Evolutionary conservation across 192 early-diverging fungal species (phyloP).

Genomic region (Linnemannia exigua): DNA sequence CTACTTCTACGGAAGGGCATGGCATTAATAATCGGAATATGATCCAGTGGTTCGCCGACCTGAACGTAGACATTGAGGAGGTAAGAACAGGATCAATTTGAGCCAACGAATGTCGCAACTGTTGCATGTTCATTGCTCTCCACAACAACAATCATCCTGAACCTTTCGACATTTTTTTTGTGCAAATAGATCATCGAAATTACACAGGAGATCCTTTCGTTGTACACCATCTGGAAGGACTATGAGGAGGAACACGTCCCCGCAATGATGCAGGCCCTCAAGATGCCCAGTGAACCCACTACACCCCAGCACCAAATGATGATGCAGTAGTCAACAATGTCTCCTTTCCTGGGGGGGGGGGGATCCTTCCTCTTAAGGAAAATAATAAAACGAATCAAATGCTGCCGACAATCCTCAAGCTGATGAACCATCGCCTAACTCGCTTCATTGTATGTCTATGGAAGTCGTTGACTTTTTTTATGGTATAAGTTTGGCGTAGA

Average conservation of each 20-base stretch:
- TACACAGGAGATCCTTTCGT: conserved; percentile 79
- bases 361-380: background rate
- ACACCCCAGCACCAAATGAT: conserved; percentile 16
- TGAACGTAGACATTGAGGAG: conserved; percentile 86
- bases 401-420: too few relatives aligned
- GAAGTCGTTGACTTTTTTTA: too few relatives aligned
- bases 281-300: conserved; percentile 12
- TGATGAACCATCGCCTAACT: too few relatives aligned
- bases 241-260: conserved; percentile 73
- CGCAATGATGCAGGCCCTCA: conserved; percentile 60
- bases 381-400: background rate
- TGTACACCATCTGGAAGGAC: conserved; percentile 79
- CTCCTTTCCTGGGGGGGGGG: background rate
- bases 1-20: conserved; percentile 35
- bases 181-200: conserved; percentile 74
- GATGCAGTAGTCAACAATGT: background rate
- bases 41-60: conserved; percentile 83
- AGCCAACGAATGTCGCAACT: background rate
- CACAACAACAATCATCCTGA: background rate
- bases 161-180: background rate
- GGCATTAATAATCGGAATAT: conserved; percentile 70
- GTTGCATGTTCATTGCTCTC: too few relatives aligned
- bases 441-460: too few relatives aligned
- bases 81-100: conserved; percentile 36
- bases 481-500: too few relatives aligned